phyloP scores from a whole-genome alignment of 257 asterid genomes.

The Linderniella brevidens region DNA sequence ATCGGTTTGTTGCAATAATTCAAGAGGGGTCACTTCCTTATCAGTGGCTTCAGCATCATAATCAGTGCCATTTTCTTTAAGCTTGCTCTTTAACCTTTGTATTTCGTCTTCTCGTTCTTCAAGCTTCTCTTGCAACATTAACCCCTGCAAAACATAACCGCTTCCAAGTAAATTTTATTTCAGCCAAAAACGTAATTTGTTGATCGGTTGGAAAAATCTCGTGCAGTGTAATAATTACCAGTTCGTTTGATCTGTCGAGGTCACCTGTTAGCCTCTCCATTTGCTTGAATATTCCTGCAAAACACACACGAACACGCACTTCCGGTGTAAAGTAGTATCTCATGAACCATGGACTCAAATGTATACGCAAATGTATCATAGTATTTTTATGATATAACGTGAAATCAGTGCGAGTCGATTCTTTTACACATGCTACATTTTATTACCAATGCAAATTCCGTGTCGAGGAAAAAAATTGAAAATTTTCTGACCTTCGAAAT shows the following conservation, averaged over 20 bases:
- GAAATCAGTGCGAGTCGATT: neutral
- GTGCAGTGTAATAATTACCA: conserved; percentile 24
- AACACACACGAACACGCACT: conserved; percentile 11
- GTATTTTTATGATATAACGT: neutral
- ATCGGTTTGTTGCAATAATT: too few relatives aligned
- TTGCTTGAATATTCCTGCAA: conserved; percentile 67
- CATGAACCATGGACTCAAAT: neutral
- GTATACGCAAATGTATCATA: neutral
- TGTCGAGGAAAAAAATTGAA: neutral
- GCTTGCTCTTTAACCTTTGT: conserved; percentile 19
- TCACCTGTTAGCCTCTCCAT: conserved; percentile 59
- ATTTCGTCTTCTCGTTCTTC: conserved; percentile 35
- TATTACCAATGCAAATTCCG: neutral
- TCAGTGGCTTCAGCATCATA: too few relatives aligned
- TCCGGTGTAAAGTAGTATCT: neutral
- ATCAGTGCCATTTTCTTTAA: conserved; percentile 13
- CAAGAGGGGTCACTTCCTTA: too few relatives aligned
- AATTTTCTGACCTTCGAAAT: conserved; percentile 56
- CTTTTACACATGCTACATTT: too few relatives aligned
- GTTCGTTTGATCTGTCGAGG: conserved; percentile 79
- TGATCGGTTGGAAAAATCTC: too few relatives aligned
- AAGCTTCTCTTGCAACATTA: conserved; percentile 31
- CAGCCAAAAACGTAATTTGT: too few relatives aligned
- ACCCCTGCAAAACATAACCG: too few relatives aligned
- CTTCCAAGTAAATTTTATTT: too few relatives aligned